phyloP scores from a whole-genome alignment of 176 grass and related monocot species.

The Hyparrhenia diplandra region DNA sequence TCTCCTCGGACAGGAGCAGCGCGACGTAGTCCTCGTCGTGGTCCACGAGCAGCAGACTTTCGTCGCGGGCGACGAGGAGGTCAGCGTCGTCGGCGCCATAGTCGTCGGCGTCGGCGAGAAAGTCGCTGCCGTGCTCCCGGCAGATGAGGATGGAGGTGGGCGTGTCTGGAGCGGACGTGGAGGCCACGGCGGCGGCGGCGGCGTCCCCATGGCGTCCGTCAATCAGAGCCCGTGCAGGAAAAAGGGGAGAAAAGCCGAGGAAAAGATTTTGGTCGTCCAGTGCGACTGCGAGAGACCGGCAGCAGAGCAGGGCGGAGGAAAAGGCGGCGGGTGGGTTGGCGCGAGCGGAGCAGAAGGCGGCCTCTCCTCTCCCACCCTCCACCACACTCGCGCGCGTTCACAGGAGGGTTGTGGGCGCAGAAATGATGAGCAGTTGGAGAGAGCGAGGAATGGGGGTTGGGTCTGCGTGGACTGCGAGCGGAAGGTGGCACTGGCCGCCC shows the following conservation, averaged over 20 bases:
- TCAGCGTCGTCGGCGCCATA: not conserved
- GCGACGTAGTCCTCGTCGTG: constrained; percentile 59
- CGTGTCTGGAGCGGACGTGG: constrained; percentile 29
- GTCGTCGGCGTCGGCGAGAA: constrained; percentile 30
- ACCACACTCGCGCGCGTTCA: constrained; percentile 15
- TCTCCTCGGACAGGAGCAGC: constrained; percentile 68
- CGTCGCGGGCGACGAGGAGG: constrained; percentile 12
- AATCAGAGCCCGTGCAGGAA: constrained; percentile 23
- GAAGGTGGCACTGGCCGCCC: not conserved
- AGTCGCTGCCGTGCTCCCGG: constrained; percentile 47
- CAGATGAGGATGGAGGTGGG: constrained; percentile 70
- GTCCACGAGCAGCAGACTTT: constrained; percentile 28
- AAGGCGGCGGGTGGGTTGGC: constrained; percentile 20
- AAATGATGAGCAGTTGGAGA: constrained; percentile 23
- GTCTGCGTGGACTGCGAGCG: not conserved
- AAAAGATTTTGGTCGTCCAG: constrained; percentile 2
- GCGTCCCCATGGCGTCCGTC: not conserved
- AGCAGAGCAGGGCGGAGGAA: not conserved
- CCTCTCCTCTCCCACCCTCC: not conserved
- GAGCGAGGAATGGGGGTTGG: not conserved
- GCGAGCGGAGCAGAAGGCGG: constrained; percentile 1
- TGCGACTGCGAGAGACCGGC: no score
- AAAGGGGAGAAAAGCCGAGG: not conserved
- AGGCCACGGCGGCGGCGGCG: not conserved
- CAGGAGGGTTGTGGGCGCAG: constrained; percentile 21